phyloP scores from a whole-genome alignment of 371 early-diverging fungal genomes.

The Enterospora canceri region DNA sequence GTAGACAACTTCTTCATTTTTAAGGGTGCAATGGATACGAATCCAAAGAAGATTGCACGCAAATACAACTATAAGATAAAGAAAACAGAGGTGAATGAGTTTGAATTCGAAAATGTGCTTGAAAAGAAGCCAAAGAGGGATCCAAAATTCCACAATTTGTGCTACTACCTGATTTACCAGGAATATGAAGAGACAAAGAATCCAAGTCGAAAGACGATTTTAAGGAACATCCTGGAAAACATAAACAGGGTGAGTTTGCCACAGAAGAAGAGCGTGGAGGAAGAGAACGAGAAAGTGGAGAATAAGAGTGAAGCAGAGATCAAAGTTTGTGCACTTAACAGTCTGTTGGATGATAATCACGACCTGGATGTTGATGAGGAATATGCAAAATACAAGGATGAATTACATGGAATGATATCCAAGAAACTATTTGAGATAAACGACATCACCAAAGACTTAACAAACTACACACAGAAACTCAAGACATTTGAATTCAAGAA shows the following conservation, averaged over 20 bases:
- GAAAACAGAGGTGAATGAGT: background rate
- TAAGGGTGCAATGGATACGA: constrained; percentile 27
- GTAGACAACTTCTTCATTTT: constrained; percentile 52
- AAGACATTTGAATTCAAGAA: constrained; percentile 6
- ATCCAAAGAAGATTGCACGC: constrained; percentile 32
- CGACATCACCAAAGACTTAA: background rate
- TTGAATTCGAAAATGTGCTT: constrained; percentile 6
- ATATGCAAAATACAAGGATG: background rate
- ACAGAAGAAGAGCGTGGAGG: background rate
- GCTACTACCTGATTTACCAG: background rate
- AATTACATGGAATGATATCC: background rate
- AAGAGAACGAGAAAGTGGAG: background rate
- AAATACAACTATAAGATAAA: constrained; percentile 6
- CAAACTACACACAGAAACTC: background rate
- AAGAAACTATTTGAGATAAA: background rate
- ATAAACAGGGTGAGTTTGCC: background rate
- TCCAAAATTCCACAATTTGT: background rate
- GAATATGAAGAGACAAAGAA: background rate
- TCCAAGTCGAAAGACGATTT: background rate
- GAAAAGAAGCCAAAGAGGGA: constrained; percentile 16
- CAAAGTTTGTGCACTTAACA: background rate
- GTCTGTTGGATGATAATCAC: background rate
- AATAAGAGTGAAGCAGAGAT: background rate
- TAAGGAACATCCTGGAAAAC: background rate
- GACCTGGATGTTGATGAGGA: background rate